Conservation (phyloP, 1,284 basidiomycete species). For the Golubevia sp. region DNA sequence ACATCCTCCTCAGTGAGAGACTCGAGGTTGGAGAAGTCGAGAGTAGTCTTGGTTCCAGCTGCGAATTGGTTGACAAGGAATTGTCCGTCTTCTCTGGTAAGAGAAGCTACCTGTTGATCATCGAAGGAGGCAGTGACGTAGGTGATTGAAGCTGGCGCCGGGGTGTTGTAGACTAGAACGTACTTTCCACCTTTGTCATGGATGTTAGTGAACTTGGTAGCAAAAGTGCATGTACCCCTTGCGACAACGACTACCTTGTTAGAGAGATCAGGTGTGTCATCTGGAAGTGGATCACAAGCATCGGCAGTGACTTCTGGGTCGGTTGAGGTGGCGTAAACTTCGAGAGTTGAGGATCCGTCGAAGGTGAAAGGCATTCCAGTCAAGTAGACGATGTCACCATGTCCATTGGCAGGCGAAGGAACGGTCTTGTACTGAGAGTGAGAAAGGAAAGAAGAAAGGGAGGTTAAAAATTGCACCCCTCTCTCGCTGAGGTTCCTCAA, state of each 20-base stretch:
- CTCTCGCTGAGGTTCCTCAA: too few species aligned
- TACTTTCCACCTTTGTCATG: slow-evolving; percentile 59
- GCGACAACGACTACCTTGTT: slow-evolving; percentile 37
- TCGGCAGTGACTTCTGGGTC: slow-evolving; percentile 30
- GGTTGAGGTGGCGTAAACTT: slow-evolving; percentile 29
- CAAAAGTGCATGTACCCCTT: slow-evolving; percentile 15
- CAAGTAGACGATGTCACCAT: slow-evolving; percentile 21
- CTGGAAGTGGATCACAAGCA: slow-evolving; percentile 28
- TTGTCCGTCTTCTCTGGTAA: slow-evolving; percentile 31
- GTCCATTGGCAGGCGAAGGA: slow-evolving; percentile 15
- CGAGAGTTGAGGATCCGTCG: slow-evolving; percentile 17
- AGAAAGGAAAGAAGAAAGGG: too few species aligned
- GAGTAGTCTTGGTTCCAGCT: slow-evolving; percentile 62
- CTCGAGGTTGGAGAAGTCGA: slow-evolving; percentile 67
- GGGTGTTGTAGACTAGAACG: slow-evolving; percentile 31
- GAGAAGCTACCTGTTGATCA: slow-evolving; percentile 28
- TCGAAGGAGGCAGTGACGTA: slow-evolving; percentile 20
- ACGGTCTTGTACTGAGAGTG: slow-evolving; percentile 28
- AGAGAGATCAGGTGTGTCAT: slow-evolving; percentile 32
- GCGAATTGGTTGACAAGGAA: slow-evolving; percentile 64
- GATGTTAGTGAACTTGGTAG: slow-evolving; percentile 41
- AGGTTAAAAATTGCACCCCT: too few species aligned
- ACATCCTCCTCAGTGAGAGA: slow-evolving; percentile 63
- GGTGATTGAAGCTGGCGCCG: slow-evolving; percentile 43
- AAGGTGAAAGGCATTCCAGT: slow-evolving; percentile 30